Conservation (phyloP, 176 grass and related monocot species). For the Puya raimondii region DNA sequence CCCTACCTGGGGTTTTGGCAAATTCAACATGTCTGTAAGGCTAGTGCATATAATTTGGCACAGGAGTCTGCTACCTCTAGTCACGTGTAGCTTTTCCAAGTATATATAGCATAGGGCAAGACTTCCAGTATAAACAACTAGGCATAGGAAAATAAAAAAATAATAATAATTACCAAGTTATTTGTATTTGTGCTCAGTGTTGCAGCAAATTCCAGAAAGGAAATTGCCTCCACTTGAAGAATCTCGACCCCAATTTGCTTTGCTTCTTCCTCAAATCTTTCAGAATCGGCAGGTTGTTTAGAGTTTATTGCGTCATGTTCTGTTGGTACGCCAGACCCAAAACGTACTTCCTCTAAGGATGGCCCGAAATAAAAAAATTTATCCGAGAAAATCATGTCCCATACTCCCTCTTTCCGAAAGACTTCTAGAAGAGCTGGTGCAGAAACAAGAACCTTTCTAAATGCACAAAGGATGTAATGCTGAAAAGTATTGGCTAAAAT, state of each 20-base stretch:
- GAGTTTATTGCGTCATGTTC: constrained; percentile 21
- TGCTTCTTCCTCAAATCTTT: constrained; percentile 12
- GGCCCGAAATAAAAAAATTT: constrained; percentile 87
- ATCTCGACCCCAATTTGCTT: constrained; percentile 41
- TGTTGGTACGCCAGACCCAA: constrained; percentile 15
- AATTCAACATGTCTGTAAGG: no score
- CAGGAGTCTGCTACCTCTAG: no score
- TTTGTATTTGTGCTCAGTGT: constrained; percentile 69
- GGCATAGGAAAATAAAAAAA: background rate
- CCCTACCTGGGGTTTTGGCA: no score
- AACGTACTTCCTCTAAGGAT: constrained; percentile 29
- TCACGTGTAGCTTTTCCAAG: no score
- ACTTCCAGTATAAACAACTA: no score
- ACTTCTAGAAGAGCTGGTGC: constrained; percentile 72
- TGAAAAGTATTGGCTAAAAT: constrained; percentile 83
- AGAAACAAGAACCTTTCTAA: constrained; percentile 90
- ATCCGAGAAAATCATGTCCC: constrained; percentile 90
- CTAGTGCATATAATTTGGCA: no score
- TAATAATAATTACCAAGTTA: constrained; percentile 59
- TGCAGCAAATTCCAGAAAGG: constrained; percentile 91
- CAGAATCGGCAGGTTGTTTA: constrained; percentile 11
- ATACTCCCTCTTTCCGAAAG: constrained; percentile 78
- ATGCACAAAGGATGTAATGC: constrained; percentile 79
- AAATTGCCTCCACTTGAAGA: constrained; percentile 91
- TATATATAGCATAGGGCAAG: no score